Conservation (phyloP, 257 asterid genomes). For the Jaltomata sinuosa region DNA sequence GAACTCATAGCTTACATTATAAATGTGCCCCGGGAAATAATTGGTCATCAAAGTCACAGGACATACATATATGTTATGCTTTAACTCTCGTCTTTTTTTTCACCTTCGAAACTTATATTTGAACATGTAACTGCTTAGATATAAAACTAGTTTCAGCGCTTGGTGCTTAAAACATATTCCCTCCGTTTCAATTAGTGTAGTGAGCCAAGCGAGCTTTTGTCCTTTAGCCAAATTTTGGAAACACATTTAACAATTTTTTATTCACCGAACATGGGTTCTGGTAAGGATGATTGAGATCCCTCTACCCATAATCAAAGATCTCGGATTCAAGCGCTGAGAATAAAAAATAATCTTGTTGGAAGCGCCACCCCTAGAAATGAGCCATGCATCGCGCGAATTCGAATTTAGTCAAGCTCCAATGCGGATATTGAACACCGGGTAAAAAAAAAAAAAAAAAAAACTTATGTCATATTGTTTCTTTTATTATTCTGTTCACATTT, state of each 20-base stretch:
- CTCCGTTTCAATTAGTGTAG: too few species aligned
- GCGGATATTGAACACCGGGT: rapidly evolving
- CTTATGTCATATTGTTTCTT: not conserved
- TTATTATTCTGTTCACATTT: not conserved
- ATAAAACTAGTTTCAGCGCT: too few species aligned
- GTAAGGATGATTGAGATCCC: not conserved
- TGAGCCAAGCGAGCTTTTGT: not conserved
- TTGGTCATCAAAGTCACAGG: too few species aligned
- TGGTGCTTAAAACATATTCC: too few species aligned
- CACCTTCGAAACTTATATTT: too few species aligned
- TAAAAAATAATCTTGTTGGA: not conserved
- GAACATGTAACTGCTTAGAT: too few species aligned
- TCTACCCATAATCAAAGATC: not conserved
- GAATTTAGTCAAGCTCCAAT: not conserved
- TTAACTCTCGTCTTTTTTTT: too few species aligned
- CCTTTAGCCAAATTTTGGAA: not conserved
- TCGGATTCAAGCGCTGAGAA: not conserved
- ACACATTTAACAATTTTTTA: not conserved
- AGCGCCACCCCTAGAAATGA: not conserved
- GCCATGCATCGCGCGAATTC: rapidly evolving
- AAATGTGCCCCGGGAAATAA: not conserved
- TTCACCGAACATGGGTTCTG: not conserved
- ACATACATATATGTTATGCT: too few species aligned
- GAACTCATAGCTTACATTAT: too few species aligned
- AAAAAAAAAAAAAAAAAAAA: not conserved